phyloP scores from a whole-genome alignment of 345 rosid genomes.

The Luvunga scandens region DNA sequence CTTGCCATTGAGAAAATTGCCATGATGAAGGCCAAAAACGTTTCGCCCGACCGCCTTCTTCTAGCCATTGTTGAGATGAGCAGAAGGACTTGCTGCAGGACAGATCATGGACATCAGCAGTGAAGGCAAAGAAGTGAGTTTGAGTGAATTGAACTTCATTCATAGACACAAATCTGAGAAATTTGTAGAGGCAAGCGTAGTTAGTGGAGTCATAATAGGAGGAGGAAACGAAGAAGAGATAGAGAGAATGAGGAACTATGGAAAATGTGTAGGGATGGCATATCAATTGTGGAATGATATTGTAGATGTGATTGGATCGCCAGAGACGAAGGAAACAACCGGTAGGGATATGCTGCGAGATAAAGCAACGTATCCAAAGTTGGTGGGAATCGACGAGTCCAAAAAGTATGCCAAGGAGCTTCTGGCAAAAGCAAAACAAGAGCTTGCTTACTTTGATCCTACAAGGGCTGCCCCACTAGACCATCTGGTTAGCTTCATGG shows the following conservation, averaged over 20 bases:
- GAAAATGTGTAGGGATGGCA: background rate
- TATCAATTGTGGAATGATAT: conserved; percentile 38
- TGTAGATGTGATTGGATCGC: conserved; percentile 27
- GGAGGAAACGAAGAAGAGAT: conserved; percentile 20
- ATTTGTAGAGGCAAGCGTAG: conserved; percentile 35
- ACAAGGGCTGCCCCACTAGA: too few species aligned
- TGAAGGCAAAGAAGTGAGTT: conserved; percentile 34
- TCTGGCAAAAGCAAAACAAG: too few species aligned
- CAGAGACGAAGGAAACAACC: conserved; percentile 31
- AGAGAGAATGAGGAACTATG: conserved; percentile 32
- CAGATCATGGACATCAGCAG: conserved; percentile 46
- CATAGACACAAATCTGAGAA: conserved; percentile 34
- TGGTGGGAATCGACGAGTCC: conserved; percentile 33
- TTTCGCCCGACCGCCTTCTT: background rate
- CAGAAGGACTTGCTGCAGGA: conserved; percentile 48
- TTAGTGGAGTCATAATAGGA: conserved; percentile 34
- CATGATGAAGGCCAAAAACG: conserved; percentile 19
- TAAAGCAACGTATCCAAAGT: conserved; percentile 35
- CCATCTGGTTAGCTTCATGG: too few species aligned
- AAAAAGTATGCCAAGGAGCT: conserved; percentile 20
- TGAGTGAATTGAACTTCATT: conserved; percentile 31
- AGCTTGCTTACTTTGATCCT: too few species aligned
- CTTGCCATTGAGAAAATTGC: conserved; percentile 46
- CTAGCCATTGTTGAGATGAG: conserved; percentile 35
- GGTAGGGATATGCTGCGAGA: conserved; percentile 32